Percentiles rank a stretch among this genome's conserved stretches.
These are phyloP conservation scores for Euryodendron excelsum DNA, from an alignment of 148 eudicot genomes.

Conservation along the genomic window DNA sequence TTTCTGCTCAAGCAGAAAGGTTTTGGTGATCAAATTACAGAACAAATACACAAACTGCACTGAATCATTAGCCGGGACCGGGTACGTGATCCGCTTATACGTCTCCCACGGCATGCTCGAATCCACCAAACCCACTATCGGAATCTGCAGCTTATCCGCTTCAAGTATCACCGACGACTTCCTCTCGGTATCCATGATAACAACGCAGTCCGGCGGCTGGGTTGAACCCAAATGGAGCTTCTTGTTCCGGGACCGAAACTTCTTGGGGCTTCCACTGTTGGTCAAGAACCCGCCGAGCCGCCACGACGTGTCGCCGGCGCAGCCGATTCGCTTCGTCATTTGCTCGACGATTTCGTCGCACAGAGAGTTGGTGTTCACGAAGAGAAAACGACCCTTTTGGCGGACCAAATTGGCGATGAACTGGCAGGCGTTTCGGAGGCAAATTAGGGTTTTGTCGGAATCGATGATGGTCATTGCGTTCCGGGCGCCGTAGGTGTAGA, in stretches of 20 bases:
- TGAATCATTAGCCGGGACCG: constrained; percentile 76
- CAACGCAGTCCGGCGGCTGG: constrained; percentile 74
- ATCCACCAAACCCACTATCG: constrained; percentile 78
- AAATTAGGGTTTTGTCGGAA: constrained; percentile 87
- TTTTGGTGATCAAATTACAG: constrained; percentile 91
- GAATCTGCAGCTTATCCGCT: constrained; percentile 66
- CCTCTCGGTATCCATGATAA: constrained; percentile 67
- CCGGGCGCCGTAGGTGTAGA: constrained; percentile 61
- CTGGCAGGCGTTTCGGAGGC: constrained; percentile 65
- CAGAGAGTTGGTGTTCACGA: constrained; percentile 81
- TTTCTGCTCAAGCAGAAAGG: constrained; percentile 67
- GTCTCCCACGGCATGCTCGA: constrained; percentile 57
- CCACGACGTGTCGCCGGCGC: constrained; percentile 54
- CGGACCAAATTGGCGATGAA: constrained; percentile 63
- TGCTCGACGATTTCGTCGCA: constrained; percentile 70
- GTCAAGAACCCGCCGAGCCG: constrained; percentile 72
- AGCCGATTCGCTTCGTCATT: constrained; percentile 55
- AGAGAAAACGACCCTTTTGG: constrained; percentile 51
- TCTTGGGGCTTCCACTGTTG: constrained; percentile 67
- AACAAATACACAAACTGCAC: constrained; percentile 91
- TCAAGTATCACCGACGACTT: constrained; percentile 70
- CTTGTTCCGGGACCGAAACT: constrained; percentile 66
- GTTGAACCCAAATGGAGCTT: constrained; percentile 51
- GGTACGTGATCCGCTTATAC: constrained; percentile 68
- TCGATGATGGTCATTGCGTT: constrained; percentile 66